Conservation (phyloP, 257 asterid genomes). For the Solanum bulbocastanum region DNA sequence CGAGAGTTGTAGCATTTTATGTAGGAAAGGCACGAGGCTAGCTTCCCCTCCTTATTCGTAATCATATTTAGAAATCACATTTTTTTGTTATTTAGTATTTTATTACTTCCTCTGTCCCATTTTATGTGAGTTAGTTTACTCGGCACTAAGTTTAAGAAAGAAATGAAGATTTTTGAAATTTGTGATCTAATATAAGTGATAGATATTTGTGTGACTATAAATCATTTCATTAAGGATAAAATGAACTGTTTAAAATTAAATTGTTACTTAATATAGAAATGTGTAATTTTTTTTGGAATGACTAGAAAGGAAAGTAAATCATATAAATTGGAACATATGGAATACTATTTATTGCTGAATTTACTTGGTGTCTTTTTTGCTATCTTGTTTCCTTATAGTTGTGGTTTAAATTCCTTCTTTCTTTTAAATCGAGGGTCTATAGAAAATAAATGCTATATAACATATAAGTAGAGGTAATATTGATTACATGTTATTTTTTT, state of each 20-base stretch:
- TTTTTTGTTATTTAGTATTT: not conserved
- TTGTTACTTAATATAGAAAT: too few relatives aligned
- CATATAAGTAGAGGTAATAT: not conserved
- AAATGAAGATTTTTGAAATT: too few relatives aligned
- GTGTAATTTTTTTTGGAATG: too few relatives aligned
- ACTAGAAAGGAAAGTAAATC: too few relatives aligned
- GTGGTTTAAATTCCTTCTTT: not conserved
- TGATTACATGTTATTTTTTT: too few relatives aligned
- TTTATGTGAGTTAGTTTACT: too few relatives aligned
- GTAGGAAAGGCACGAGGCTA: not conserved
- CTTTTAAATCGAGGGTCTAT: not conserved
- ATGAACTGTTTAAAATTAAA: too few relatives aligned
- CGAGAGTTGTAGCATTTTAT: not conserved
- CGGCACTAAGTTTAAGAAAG: too few relatives aligned
- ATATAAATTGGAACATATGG: too few relatives aligned
- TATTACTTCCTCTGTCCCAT: not conserved
- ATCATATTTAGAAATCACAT: not conserved
- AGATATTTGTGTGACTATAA: too few relatives aligned
- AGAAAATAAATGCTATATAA: too few relatives aligned
- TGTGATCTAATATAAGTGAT: not conserved
- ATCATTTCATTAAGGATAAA: not conserved
- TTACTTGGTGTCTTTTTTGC: not conserved
- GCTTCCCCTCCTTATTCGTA: not conserved
- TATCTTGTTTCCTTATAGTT: not conserved
- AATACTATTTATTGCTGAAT: not conserved